These are phyloP conservation scores for Setaria viridis DNA, from an alignment of 202 grass and related monocot species.

Conservation along the genomic window DNA sequence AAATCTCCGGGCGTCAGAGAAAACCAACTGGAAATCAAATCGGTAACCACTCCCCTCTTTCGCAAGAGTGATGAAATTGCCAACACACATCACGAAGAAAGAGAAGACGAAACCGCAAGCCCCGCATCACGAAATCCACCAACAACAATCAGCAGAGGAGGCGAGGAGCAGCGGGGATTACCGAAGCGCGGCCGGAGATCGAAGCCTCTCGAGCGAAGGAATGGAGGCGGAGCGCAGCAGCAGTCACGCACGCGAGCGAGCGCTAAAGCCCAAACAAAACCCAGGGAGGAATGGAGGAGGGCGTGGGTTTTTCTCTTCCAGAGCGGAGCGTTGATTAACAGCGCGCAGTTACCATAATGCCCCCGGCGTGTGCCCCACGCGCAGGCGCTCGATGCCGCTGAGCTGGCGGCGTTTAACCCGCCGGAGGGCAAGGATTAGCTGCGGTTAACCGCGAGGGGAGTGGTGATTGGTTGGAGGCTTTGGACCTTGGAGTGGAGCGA, in stretches of 20 bases:
- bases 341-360: not conserved
- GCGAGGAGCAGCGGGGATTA: not conserved
- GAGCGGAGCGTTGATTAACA: not conserved
- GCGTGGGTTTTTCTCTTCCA: not conserved
- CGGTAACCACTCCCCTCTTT: not conserved
- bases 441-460: too few species aligned
- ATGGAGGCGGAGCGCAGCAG: not conserved
- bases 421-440: not conserved
- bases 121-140: not conserved
- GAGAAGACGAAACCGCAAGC: not conserved
- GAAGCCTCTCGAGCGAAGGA: not conserved
- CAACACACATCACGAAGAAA: too few species aligned
- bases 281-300: not conserved
- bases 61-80: not conserved
- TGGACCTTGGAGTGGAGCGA: too few species aligned
- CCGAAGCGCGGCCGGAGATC: not conserved
- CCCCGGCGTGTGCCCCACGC: not conserved
- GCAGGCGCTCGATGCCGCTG: not conserved
- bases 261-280: conserved; percentile 24
- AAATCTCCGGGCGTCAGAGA: not conserved
- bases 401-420: not conserved
- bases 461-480: too few species aligned
- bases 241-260: not conserved
- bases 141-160: too few species aligned
- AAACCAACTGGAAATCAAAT: not conserved